These are phyloP conservation scores for Hypoxylon subgilvum DNA, from an alignment of 495 filamentous ascomycete species.

Conservation along the genomic window DNA sequence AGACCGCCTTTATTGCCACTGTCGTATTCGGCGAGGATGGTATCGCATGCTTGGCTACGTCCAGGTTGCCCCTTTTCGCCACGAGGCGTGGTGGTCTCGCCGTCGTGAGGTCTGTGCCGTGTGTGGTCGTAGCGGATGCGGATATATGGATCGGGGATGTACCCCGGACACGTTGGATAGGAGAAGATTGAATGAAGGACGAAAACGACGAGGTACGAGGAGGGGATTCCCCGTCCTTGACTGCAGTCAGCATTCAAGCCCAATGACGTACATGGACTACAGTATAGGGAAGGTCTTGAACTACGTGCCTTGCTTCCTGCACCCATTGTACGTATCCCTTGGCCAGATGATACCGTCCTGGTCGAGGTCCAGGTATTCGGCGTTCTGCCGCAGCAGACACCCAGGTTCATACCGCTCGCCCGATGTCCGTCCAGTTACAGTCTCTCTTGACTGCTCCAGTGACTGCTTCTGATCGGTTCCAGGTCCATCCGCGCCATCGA, in stretches of 20 bases:
- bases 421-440: neutral
- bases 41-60: neutral
- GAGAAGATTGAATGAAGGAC: slow-evolving; percentile 5
- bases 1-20: slow-evolving; percentile 2
- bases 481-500: no score
- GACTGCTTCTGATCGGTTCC: neutral
- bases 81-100: neutral
- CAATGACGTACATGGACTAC: neutral
- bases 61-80: neutral
- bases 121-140: slow-evolving; percentile 9
- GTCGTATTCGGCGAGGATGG: slow-evolving; percentile 14
- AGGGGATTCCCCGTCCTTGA: slow-evolving; percentile 12
- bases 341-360: slow-evolving; percentile 14
- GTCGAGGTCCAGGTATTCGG: slow-evolving; percentile 9
- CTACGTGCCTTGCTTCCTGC: slow-evolving; percentile 11
- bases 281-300: neutral
- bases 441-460: neutral
- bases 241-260: neutral
- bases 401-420: neutral
- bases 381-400: neutral
- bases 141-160: neutral
- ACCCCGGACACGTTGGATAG: slow-evolving; percentile 2
- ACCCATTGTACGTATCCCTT: slow-evolving; percentile 8
- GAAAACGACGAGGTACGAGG: neutral
- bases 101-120: neutral